A percentile compares a stretch with the other conserved stretches of the same genome.
These are phyloP conservation scores for Trametes cinnabarina DNA, from an alignment of 768 basidiomycete genomes.

Conservation along the genomic window DNA sequence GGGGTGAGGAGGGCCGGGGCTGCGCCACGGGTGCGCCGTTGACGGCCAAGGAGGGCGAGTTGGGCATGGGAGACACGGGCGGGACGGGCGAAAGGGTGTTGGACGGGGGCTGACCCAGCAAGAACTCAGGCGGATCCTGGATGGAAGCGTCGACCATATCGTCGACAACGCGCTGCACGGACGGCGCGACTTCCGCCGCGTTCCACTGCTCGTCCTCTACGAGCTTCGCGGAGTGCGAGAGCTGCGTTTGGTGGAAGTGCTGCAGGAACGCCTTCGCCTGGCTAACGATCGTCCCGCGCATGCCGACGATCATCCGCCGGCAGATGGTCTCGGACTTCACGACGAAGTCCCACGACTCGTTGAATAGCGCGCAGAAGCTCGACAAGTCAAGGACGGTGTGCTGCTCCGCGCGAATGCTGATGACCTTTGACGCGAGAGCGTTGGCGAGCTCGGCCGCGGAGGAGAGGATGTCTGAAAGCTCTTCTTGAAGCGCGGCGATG, in stretches of 20 bases:
- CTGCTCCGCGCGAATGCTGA: slow-evolving; percentile 73
- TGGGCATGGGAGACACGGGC: slow-evolving; percentile 20
- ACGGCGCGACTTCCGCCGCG: slow-evolving; percentile 66
- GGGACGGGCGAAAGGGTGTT: slow-evolving; percentile 29
- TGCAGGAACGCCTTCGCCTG: slow-evolving; percentile 91
- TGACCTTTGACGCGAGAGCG: slow-evolving; percentile 74
- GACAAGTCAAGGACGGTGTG: slow-evolving; percentile 70
- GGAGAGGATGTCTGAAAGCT: slow-evolving; percentile 72
- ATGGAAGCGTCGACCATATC: slow-evolving; percentile 80
- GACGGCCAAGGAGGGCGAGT: slow-evolving; percentile 16
- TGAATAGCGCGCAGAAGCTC: slow-evolving; percentile 80
- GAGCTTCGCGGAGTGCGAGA: slow-evolving; percentile 78
- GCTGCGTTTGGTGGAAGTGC: slow-evolving; percentile 76
- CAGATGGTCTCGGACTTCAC: slow-evolving; percentile 83
- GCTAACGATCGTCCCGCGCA: slow-evolving; percentile 80
- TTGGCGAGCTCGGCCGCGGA: slow-evolving; percentile 86
- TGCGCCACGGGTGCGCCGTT: slow-evolving; percentile 15
- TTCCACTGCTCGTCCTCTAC: slow-evolving; percentile 97
- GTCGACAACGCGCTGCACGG: slow-evolving; percentile 69
- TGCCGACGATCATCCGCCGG: slow-evolving; percentile 87
- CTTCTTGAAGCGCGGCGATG: slow-evolving; percentile 52
- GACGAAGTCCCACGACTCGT: slow-evolving; percentile 87
- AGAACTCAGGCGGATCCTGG: slow-evolving; percentile 71
- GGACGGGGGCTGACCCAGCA: slow-evolving; percentile 32
- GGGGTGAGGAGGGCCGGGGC: slow-evolving; percentile 29